phyloP scores from a whole-genome alignment of 768 basidiomycete genomes.

The Pleurotus ostreatus region DNA sequence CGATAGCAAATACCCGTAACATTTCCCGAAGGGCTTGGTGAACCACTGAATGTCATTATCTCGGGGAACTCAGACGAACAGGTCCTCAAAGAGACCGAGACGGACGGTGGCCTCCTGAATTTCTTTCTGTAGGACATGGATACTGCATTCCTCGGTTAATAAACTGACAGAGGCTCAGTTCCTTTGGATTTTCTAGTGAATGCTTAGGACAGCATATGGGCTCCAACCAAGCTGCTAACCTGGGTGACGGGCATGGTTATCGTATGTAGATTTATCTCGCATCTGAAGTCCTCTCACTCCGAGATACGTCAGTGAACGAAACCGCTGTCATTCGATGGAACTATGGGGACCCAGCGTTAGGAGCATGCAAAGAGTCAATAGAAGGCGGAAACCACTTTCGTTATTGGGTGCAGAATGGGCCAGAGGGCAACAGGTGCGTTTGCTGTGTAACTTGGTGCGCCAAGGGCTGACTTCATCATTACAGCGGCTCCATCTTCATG shows the following conservation, averaged over 20 bases:
- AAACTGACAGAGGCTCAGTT: conserved; percentile 34
- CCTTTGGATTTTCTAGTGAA: conserved; percentile 69
- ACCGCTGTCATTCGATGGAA: conserved; percentile 83
- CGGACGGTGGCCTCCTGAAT: conserved; percentile 74
- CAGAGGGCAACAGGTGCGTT: conserved; percentile 50
- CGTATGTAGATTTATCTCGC: conserved; percentile 37
- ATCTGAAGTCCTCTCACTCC: conserved; percentile 1
- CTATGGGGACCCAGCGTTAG: conserved; percentile 76
- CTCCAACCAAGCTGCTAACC: conserved; percentile 61
- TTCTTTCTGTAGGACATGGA: conserved; percentile 64
- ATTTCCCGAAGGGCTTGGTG: conserved; percentile 71
- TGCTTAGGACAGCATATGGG: conserved; percentile 83
- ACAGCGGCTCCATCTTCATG: conserved; percentile 70
- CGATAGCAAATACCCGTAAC: conserved; percentile 51
- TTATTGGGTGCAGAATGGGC: conserved; percentile 83
- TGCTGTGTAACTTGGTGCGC: not conserved
- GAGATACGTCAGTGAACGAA: conserved; percentile 57
- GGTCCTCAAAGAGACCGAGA: conserved; percentile 58
- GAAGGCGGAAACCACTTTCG: conserved; percentile 86
- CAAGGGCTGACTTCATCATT: not conserved
- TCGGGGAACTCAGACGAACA: conserved; percentile 68
- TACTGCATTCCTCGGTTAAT: not conserved
- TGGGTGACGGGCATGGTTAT: conserved; percentile 80
- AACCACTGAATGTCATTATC: conserved; percentile 83
- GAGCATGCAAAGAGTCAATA: conserved; percentile 82